Evolutionary conservation across 352 stramenopile species (phyloP).

Genomic region (Poterioochromonas sp.): DNA sequence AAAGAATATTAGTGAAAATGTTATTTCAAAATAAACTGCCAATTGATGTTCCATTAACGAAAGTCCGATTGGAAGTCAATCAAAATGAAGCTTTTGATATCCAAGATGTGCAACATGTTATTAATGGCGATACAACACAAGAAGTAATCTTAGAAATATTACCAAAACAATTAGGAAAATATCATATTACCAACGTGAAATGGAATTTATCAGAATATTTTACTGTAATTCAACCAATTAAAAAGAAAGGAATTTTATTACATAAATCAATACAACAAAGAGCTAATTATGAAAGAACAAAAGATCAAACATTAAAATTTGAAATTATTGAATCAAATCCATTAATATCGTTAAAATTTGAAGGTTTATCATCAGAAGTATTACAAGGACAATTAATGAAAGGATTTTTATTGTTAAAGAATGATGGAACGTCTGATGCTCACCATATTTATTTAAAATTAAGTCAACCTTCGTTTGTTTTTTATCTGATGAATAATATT

Average conservation of each 20-base stretch:
- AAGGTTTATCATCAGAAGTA: constrained; percentile 22
- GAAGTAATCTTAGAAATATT: neutral
- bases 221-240: neutral
- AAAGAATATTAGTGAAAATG: neutral
- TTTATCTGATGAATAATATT: neutral
- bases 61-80: neutral
- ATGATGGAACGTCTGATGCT: neutral
- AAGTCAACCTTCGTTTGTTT: neutral
- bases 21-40: neutral
- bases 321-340: neutral
- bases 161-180: neutral
- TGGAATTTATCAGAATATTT: constrained; percentile 6
- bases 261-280: constrained; percentile 12
- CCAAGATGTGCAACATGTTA: neutral
- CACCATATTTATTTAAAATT: constrained; percentile 12
- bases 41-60: neutral
- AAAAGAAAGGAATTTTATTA: constrained; percentile 3
- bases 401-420: neutral
- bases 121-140: neutral
- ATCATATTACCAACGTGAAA: neutral
- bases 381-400: constrained; percentile 12
- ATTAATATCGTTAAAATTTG: neutral
- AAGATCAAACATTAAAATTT: constrained; percentile 14
- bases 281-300: neutral
- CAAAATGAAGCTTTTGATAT: neutral